phyloP scores from a whole-genome alignment of 208 protist species.

The Borovskyia barvae region DNA sequence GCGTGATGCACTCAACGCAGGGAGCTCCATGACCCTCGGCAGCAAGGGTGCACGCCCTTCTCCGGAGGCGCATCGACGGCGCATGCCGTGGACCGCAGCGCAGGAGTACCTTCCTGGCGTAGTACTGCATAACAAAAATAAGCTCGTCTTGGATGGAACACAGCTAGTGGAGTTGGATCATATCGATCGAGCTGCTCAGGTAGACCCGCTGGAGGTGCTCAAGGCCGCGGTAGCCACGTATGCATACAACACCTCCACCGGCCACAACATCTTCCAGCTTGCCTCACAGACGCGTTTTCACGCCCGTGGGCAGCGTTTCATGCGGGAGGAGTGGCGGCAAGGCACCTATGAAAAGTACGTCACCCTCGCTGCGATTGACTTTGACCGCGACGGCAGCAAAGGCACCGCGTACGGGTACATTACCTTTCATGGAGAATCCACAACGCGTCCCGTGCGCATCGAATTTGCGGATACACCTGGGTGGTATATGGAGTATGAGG shows the following conservation, averaged over 20 bases:
- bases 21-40: conserved; percentile 86
- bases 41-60: conserved; percentile 69
- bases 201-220: conserved; percentile 83
- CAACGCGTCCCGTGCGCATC: conserved; percentile 73
- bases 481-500: conserved; percentile 70
- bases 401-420: conserved; percentile 87
- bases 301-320: conserved; percentile 77
- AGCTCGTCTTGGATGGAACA: conserved; percentile 76
- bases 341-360: conserved; percentile 90
- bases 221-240: conserved; percentile 70
- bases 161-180: conserved; percentile 77
- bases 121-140: conserved; percentile 80
- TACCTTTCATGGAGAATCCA: conserved; percentile 87
- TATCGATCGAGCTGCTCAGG: conserved; percentile 72
- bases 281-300: conserved; percentile 65
- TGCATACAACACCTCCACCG: conserved; percentile 85
- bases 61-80: conserved; percentile 64
- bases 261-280: conserved; percentile 85
- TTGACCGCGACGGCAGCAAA: conserved; percentile 67
- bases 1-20: conserved; percentile 71
- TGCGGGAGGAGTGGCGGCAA: conserved; percentile 84
- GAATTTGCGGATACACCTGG: conserved; percentile 72
- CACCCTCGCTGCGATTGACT: conserved; percentile 80
- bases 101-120: conserved; percentile 82
- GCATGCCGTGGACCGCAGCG: conserved; percentile 88